A percentile compares a stretch with the other conserved stretches of the same genome.
Conservation (phyloP, 768 basidiomycete genomes). For the Lentinus tigrinus region DNA sequence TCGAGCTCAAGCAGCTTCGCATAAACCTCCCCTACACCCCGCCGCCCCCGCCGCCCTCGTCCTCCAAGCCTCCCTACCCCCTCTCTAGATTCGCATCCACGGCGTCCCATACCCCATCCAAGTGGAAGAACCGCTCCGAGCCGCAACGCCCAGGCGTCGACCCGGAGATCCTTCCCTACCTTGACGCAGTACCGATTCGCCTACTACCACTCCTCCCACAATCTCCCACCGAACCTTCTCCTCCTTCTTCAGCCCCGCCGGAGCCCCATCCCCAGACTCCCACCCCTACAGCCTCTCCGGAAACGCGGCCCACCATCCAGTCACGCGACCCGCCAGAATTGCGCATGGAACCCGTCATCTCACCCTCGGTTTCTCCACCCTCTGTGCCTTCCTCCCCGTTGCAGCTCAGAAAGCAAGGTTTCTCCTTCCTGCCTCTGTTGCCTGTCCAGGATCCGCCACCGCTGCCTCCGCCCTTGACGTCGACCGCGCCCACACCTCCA, state of each 20-base stretch:
- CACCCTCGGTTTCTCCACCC: background rate
- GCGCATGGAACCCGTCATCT: background rate
- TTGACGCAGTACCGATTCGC: slow-evolving; percentile 55
- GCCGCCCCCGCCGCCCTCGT: slow-evolving; percentile 32
- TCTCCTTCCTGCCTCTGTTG: slow-evolving; percentile 26
- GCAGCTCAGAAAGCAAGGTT: slow-evolving; percentile 9
- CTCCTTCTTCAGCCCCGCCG: background rate
- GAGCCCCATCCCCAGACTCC: slow-evolving; percentile 14
- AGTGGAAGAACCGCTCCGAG: slow-evolving; percentile 32
- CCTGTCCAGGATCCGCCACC: slow-evolving; percentile 23
- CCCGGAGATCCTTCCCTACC: slow-evolving; percentile 31
- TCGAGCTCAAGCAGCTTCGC: slow-evolving; percentile 70
- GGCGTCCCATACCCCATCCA: slow-evolving; percentile 41
- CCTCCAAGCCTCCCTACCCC: slow-evolving; percentile 42
- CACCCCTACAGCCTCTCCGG: slow-evolving; percentile 10
- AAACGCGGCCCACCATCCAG: slow-evolving; percentile 3
- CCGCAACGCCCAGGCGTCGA: slow-evolving; percentile 16
- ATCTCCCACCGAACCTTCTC: background rate
- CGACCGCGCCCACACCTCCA: background rate
- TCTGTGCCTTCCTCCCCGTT: slow-evolving; percentile 5
- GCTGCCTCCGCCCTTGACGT: background rate
- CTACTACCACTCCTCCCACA: slow-evolving; percentile 52
- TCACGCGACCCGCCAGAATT: slow-evolving; percentile 15
- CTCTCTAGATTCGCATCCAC: slow-evolving; percentile 35
- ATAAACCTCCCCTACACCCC: slow-evolving; percentile 54